Percentiles rank a stretch among this genome's conserved stretches.
Evolutionary conservation across 352 stramenopile species (phyloP).

Genomic region (Thraustochytrium striatum): DNA sequence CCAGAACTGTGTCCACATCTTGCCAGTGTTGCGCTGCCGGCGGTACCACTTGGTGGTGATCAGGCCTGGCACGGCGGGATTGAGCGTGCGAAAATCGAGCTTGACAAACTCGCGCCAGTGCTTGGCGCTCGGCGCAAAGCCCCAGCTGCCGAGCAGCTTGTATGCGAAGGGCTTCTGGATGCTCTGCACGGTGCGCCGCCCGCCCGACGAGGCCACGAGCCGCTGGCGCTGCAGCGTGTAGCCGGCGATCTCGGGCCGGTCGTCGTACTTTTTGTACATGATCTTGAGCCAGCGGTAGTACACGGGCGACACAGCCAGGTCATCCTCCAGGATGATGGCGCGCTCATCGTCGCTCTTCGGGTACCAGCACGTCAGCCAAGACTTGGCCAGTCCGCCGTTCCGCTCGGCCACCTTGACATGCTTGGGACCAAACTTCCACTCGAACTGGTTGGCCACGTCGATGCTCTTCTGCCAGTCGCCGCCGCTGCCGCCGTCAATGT

Average conservation of each 20-base stretch:
- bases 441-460: not conserved
- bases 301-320: not conserved
- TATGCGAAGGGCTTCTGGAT: not conserved
- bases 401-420: not conserved
- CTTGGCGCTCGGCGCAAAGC: not conserved
- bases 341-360: slow-evolving; percentile 9
- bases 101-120: slow-evolving; percentile 10
- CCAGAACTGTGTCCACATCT: slow-evolving; percentile 14
- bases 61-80: not conserved
- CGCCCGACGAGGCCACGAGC: not conserved
- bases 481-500: not conserved
- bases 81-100: slow-evolving; percentile 16
- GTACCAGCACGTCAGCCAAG: not conserved
- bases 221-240: not conserved
- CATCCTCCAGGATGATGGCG: slow-evolving; percentile 8
- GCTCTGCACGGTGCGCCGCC: not conserved
- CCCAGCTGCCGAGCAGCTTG: slow-evolving; percentile 1
- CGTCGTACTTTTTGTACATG: not conserved
- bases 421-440: not conserved
- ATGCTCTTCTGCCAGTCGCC: not conserved
- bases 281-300: not conserved
- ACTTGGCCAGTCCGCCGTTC: not conserved
- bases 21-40: not conserved
- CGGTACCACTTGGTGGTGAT: not conserved
- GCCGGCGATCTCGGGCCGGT: not conserved